Conservation (phyloP, 225 moss, liverwort and hornwort species). For the Sphagnum contortum region DNA sequence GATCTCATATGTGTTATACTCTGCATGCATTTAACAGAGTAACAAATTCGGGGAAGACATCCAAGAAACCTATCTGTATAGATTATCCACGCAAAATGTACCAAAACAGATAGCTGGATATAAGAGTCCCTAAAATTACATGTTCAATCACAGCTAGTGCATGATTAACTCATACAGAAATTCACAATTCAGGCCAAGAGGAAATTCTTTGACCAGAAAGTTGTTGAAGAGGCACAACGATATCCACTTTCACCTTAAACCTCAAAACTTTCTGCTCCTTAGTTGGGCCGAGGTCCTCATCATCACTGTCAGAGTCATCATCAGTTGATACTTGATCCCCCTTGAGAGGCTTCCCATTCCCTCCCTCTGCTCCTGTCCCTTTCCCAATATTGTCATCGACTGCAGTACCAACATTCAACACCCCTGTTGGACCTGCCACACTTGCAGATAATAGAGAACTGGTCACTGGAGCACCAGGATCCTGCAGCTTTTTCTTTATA, state of each 20-base stretch:
- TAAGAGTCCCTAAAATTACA: no score
- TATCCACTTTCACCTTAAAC: constrained; percentile 52
- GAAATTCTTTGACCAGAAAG: no score
- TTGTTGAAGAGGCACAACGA: no score
- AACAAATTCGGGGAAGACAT: no score
- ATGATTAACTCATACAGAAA: no score
- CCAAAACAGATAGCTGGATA: no score
- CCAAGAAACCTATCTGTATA: no score
- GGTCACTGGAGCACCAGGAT: constrained; percentile 51
- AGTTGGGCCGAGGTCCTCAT: constrained; percentile 74
- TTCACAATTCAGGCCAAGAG: no score
- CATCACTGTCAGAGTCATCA: constrained; percentile 80
- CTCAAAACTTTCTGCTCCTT: constrained; percentile 69
- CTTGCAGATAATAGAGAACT: constrained; percentile 35
- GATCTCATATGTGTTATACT: no score
- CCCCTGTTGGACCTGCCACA: constrained; percentile 12
- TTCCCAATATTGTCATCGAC: constrained; percentile 34
- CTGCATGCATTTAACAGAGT: no score
- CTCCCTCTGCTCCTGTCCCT: constrained; percentile 34
- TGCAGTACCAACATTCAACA: constrained; percentile 20
- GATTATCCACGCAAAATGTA: no score
- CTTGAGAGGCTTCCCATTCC: constrained; percentile 55
- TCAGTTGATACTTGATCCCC: constrained; percentile 69
- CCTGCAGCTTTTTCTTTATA: constrained; percentile 92
- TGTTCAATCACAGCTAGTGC: no score